Base-by-base conservation (phyloP, 2,329 filamentous ascomycete genomes). In the Aspergillus spinulosporus region DNA sequence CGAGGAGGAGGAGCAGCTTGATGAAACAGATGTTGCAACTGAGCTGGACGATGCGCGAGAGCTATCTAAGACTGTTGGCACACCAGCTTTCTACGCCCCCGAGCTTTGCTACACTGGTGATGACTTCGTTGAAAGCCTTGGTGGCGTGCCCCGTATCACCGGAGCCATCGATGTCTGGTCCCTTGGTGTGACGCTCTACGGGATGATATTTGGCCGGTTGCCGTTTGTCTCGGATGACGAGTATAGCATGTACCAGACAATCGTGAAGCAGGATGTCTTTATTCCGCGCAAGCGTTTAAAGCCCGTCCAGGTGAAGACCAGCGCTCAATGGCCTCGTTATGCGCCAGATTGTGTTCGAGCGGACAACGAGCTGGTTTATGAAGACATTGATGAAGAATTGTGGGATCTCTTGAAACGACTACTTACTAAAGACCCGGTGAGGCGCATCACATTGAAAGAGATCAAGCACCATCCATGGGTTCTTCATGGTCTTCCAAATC, bases 121-220 rank as follows among this genome's bases (percentile, higher is more conserved):
- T 28, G 87, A 85, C 59, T 80, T 78, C 53, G 71, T 75, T 46
- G 67, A 74, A 66, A 72, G 75, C 65, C 85, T 82, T 68, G 88
- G 83, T 66, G 68, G 66, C 5, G 63, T 72, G 1, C 91, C 82
- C 62, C 93, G 82, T 76, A 87, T 99, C 40, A 96, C 92, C 3
- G 90, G 91, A 65, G 90, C 95, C 66, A 96, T 99, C 64, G 94
- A 99, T 68, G 88, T 99, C 12, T 99, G 94, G 94, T 96, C 94
- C 8, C 80, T 99, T 21, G 94, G 94, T 21, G 91, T 99, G 15
- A 99, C 94, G 0, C 83, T 99, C 2, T 99, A 97, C 75, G 96
- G 93, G 68, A 86, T 99, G 72, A 86, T 99, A 54, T 99, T 89
- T 70, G 94, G 92, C 11, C 90, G 94, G 52, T 90, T 97, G 40